Base-by-base conservation (phyloP, 2,329 filamentous ascomycete species). In the Beauveria australis region DNA sequence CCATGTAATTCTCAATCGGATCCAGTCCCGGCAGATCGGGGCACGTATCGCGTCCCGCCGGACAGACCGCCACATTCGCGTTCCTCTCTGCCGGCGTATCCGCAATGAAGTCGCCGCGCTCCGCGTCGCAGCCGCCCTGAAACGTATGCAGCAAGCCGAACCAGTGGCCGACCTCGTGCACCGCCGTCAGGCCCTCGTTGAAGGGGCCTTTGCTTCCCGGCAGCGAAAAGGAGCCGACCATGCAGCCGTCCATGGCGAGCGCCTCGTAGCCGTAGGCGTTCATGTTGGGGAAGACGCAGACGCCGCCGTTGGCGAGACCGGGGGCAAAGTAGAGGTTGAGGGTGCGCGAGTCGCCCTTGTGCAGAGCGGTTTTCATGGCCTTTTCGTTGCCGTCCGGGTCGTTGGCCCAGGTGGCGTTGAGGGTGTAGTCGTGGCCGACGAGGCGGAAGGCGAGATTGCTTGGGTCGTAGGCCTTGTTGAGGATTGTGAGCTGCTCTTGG, bases 321-420 rank as follows among this genome's bases (percentile, higher is more conserved):
- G 67, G 62, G 30, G 74, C 67, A 66, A 77, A 74, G 71, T 78
- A 78, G 52, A 78, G 28, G 68, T 78, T 78, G 52, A 78, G 71
- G 56, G 74, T 69, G 9, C 67, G 49, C 61, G 73, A 73, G 51
- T 63, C 67, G 54, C 71, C 71, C 67, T 74, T 70, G 59, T 74
- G 72, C 30, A 78, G 71, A 3, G 14, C 16, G 8, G 22, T 43
- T 44, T 54, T 60, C 43, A 60, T 54, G 19, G 46, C 30, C 49
- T 8, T 3, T 22, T 41, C 58, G 51, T 47, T 30, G 19, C 2
- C 6, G 16, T 43, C 76, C 3, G 49, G 33, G 3, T 49, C 0
- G 28, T 19, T 43, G 44, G 58, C 68, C 71, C 71, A 74, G 41
- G 16, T 47, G 7, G 58, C 61, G 63, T 74, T 73, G 62, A 69